Evolutionary conservation across 805 yeast genomes (phyloP).

Genomic region (Ascoidea rubescens): DNA sequence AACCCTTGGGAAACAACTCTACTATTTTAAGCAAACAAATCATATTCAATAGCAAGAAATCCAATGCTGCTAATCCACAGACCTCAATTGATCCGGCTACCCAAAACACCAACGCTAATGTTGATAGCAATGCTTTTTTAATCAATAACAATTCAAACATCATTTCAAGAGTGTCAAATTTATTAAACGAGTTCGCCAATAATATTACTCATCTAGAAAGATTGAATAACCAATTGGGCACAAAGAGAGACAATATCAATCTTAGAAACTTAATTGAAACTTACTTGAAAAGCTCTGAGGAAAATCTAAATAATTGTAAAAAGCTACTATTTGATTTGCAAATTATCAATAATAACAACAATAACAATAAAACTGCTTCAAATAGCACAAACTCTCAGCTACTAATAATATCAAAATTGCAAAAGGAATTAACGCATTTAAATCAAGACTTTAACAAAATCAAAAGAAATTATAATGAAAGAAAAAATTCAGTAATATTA

Average conservation of each 20-base stretch:
- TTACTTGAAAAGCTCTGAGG: constrained; percentile 9
- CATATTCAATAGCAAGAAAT: too few relatives aligned
- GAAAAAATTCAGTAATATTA: constrained; percentile 25
- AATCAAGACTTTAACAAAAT: constrained; percentile 28
- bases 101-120: background rate
- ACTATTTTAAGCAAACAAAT: too few relatives aligned
- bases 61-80: too few relatives aligned
- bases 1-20: background rate
- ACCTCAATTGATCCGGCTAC: too few relatives aligned
- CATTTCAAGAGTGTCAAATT: constrained; percentile 15
- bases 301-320: constrained; percentile 15
- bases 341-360: constrained; percentile 5
- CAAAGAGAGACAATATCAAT: constrained; percentile 29
- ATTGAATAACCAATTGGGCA: constrained; percentile 35
- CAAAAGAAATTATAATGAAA: constrained; percentile 34
- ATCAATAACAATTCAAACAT: constrained; percentile 1
- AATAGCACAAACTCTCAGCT: constrained; percentile 8
- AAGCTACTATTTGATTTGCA: constrained; percentile 5
- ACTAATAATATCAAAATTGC: constrained; percentile 22
- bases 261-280: constrained; percentile 22
- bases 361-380: constrained; percentile 5
- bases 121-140: background rate
- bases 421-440: constrained; percentile 40
- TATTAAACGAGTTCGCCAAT: constrained; percentile 27
- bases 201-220: constrained; percentile 36